These are phyloP conservation scores for Curvularia eragrostidis DNA, from an alignment of 2,329 filamentous ascomycete genomes.

Conservation along the genomic window DNA sequence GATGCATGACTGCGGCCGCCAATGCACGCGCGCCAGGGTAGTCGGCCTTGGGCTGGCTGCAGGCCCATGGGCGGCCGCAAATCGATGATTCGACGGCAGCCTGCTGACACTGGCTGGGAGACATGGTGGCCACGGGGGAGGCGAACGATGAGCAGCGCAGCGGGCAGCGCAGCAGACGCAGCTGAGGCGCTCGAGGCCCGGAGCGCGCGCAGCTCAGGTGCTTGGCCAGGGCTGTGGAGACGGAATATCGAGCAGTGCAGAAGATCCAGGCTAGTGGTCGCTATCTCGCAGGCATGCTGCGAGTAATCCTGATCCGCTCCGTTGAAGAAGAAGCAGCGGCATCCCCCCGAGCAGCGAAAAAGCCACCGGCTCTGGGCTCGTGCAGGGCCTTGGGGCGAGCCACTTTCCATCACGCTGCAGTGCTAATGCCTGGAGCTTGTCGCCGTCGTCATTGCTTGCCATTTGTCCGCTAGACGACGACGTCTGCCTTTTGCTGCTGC, in stretches of 20 bases:
- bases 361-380: conserved; percentile 24
- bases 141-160: conserved; percentile 36
- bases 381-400: conserved; percentile 16
- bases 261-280: conserved; percentile 30
- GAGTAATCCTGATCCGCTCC: conserved; percentile 30
- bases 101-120: conserved; percentile 42
- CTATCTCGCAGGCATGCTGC: conserved; percentile 35
- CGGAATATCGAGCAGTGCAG: conserved; percentile 30
- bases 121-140: conserved; percentile 22
- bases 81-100: conserved; percentile 41
- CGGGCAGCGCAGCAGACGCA: not conserved
- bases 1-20: conserved; percentile 49
- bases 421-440: conserved; percentile 17
- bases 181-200: conserved; percentile 15
- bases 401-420: conserved; percentile 26
- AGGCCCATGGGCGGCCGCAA: conserved; percentile 21
- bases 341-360: conserved; percentile 9
- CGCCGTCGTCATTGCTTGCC: conserved; percentile 24
- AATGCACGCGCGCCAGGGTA: conserved; percentile 36
- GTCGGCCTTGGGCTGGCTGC: conserved; percentile 33
- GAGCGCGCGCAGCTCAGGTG: conserved; percentile 14
- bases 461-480: conserved; percentile 29
- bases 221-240: conserved; percentile 24
- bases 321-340: conserved; percentile 8
- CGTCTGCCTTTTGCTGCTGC: conserved; percentile 16